These are phyloP conservation scores for Jimgerdemannia flammicorona DNA, from an alignment of 192 early-diverging fungal genomes.

Conservation along the genomic window DNA sequence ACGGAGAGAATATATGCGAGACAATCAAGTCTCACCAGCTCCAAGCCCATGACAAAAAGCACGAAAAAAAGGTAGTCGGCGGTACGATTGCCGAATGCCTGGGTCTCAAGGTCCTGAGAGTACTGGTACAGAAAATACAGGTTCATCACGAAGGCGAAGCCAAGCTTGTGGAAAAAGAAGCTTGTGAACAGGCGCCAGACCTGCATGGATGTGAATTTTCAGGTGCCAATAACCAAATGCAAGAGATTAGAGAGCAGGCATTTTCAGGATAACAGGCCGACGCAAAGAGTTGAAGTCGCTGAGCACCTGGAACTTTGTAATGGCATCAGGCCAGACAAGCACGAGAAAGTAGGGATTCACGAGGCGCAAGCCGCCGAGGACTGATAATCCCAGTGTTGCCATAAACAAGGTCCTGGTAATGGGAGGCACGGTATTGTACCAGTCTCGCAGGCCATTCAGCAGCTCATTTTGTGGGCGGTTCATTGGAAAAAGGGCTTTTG, in stretches of 20 bases:
- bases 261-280: background rate
- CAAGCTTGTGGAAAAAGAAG: slow-evolving; percentile 53
- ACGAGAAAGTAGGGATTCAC: slow-evolving; percentile 32
- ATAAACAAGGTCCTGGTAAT: slow-evolving; percentile 57
- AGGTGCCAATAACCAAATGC: background rate
- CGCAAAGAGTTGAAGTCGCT: background rate
- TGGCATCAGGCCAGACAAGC: slow-evolving; percentile 50
- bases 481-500: background rate
- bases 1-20: too few species aligned
- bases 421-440: slow-evolving; percentile 51
- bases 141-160: slow-evolving; percentile 57
- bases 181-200: slow-evolving; percentile 73
- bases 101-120: slow-evolving; percentile 66
- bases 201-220: slow-evolving; percentile 27
- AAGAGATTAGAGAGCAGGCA: background rate
- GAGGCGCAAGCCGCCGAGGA: slow-evolving; percentile 37
- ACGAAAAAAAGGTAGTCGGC: slow-evolving; percentile 84
- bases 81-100: slow-evolving; percentile 57
- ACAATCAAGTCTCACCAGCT: slow-evolving; percentile 36
- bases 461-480: slow-evolving; percentile 4
- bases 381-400: slow-evolving; percentile 38
- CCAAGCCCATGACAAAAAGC: slow-evolving; percentile 48
- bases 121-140: slow-evolving; percentile 74
- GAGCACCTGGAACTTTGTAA: slow-evolving; percentile 56
- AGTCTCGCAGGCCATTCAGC: slow-evolving; percentile 46